A percentile compares a stretch with the other conserved stretches of the same genome.
Evolutionary conservation across 192 early-diverging fungal genomes (phyloP).

Genomic region (Borealophlyctis nickersoniae): DNA sequence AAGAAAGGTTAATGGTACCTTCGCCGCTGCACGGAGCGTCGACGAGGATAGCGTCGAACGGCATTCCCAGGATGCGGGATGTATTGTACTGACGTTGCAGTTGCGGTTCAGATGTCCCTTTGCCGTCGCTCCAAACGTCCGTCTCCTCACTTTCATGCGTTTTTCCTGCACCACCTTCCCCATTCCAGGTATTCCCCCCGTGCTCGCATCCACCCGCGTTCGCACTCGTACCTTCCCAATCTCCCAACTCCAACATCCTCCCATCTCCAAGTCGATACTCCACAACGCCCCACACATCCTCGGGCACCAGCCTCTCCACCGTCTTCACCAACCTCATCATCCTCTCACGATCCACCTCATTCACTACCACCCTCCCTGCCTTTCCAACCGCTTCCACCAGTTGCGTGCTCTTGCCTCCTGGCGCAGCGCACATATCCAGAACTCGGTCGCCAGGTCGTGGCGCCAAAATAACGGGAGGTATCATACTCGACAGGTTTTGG

Average conservation of each 20-base stretch:
- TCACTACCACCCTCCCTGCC: constrained; percentile 7
- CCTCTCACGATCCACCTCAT: constrained; percentile 15
- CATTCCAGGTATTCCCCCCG: too few species aligned
- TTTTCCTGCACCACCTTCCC: too few species aligned
- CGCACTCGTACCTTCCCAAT: too few species aligned
- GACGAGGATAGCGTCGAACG: constrained; percentile 84
- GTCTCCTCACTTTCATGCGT: constrained; percentile 52
- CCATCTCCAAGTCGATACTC: constrained; percentile 7
- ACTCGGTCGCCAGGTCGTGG: constrained; percentile 50
- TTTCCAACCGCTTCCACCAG: constrained; percentile 1
- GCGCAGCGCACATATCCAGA: constrained; percentile 91
- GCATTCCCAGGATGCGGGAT: background rate
- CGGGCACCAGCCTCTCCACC: constrained; percentile 4
- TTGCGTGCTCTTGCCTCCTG: constrained; percentile 89
- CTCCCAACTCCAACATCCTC: too few species aligned
- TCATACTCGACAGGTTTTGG: constrained; percentile 16
- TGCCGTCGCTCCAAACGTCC: too few species aligned
- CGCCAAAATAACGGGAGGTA: constrained; percentile 13
- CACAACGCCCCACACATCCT: background rate
- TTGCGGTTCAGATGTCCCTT: too few species aligned
- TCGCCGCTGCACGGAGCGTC: constrained; percentile 92
- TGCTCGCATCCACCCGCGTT: too few species aligned
- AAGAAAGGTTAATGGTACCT: constrained; percentile 66
- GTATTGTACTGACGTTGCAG: constrained; percentile 58
- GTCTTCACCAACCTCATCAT: background rate